phyloP scores from a whole-genome alignment of 208 protist species.

The Crithidia expoeki region DNA sequence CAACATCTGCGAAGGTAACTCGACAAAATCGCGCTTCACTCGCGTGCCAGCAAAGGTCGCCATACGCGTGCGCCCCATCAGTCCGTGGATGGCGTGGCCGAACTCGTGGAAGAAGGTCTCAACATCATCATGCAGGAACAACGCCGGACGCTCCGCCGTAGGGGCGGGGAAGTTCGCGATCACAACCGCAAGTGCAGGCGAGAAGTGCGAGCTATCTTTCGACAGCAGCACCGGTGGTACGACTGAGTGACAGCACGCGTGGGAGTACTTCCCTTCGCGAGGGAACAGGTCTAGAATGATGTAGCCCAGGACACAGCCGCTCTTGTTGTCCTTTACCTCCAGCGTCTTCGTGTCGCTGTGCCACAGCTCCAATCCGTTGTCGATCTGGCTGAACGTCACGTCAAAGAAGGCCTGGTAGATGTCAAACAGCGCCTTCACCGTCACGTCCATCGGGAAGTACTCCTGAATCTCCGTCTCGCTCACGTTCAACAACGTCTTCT shows the following conservation, averaged over 20 bases:
- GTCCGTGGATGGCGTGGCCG: slow-evolving; percentile 84
- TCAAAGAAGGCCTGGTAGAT: slow-evolving; percentile 88
- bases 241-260: slow-evolving; percentile 83
- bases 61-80: slow-evolving; percentile 84
- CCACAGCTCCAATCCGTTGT: slow-evolving; percentile 81
- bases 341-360: slow-evolving; percentile 69
- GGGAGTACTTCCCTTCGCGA: slow-evolving; percentile 84
- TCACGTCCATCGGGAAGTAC: slow-evolving; percentile 85
- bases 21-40: slow-evolving; percentile 90
- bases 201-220: slow-evolving; percentile 60
- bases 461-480: slow-evolving; percentile 85
- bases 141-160: slow-evolving; percentile 65
- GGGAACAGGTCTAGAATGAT: slow-evolving; percentile 89
- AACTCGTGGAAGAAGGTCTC: slow-evolving; percentile 93
- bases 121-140: slow-evolving; percentile 85
- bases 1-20: slow-evolving; percentile 90
- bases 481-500: slow-evolving; percentile 81
- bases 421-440: slow-evolving; percentile 79
- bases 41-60: slow-evolving; percentile 70
- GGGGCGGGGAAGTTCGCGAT: slow-evolving; percentile 81
- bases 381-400: slow-evolving; percentile 67
- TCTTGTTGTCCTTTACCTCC: slow-evolving; percentile 68
- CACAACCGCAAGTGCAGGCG: slow-evolving; percentile 77
- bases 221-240: slow-evolving; percentile 66
- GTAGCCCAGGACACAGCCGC: slow-evolving; percentile 62